Conservation (phyloP, 2,329 filamentous ascomycete species). For the Hypoxylon sp. region DNA sequence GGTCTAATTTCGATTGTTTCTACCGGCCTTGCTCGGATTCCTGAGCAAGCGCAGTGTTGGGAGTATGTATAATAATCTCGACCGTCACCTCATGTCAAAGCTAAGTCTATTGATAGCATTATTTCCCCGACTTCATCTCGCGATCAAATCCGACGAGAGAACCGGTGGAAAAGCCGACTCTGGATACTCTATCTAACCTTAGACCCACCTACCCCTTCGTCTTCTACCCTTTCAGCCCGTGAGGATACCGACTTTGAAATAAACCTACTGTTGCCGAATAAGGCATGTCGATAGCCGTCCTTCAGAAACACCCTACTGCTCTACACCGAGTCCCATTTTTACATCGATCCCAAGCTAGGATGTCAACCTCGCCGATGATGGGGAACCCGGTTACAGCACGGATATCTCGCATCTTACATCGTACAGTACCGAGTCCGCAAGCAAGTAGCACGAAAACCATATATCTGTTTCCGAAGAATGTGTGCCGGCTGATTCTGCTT, state of each 20-base stretch:
- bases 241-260: neutral
- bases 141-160: neutral
- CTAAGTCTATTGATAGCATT: too few species aligned
- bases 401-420: conserved; percentile 61
- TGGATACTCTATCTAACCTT: neutral
- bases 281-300: conserved; percentile 25
- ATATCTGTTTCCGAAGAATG: conserved; percentile 64
- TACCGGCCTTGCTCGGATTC: neutral
- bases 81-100: too few species aligned
- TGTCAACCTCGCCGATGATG: conserved; percentile 49
- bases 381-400: conserved; percentile 50
- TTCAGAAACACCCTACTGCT: neutral
- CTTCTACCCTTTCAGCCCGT: neutral
- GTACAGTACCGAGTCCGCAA: conserved; percentile 65
- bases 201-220: conserved; percentile 5
- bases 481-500: conserved; percentile 67
- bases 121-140: neutral
- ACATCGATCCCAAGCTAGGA: conserved; percentile 63
- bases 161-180: neutral
- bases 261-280: neutral
- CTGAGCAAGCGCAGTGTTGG: neutral
- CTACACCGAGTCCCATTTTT: neutral
- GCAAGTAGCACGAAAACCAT: conserved; percentile 64
- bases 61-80: too few species aligned
- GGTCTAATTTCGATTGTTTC: neutral